Evolutionary conservation across 306 rosid genomes (phyloP), one percentile per base, ranked within the genome.

Genomic region (Medicago ruthenica): DNA sequence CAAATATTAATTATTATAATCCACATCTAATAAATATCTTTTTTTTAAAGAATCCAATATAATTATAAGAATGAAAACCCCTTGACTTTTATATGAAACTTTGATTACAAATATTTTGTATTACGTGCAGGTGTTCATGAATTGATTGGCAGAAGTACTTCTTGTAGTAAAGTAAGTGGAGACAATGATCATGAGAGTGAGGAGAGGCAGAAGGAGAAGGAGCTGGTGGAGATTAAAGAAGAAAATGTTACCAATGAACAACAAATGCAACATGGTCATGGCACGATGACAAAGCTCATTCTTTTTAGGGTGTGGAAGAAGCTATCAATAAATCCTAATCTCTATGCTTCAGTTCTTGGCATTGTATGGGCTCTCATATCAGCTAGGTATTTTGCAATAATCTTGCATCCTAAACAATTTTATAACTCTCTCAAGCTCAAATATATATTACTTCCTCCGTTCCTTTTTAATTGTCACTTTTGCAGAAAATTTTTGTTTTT

Each of bases 241-340:
- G 82, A 53, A 1, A 84, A 53, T 8, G 80, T 34, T 27, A 47
- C 67, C 22, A 88, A 78, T 79, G 83, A 86, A 67, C 89, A 86
- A 53, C 86, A 84, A 58, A 87, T 88, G 90, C 92, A 92, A 50
- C 89, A 89, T 7, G 79, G 87, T 3, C 80, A 82, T 60, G 90
- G 87, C 10, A 89, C 89, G 90, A 85, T 91, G 91, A 84, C 89
- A 22, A 87, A 90, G 75, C 93, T 93, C 24, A 88, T 93, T n/a
- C 85, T 91, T 24, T 79, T 81, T 53, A 87, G 86, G 93, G 96
- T 89, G 12, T 91, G 92, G 89, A 89, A 88, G 70, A 93, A 87
- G 77, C 97, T 93, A 67, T 82, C 87, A 1, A 64, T 88, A 80
- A 91, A 91, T 65, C 98, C 98, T 75, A 93, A 91, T 75, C 87